Conservation (phyloP, 2,329 filamentous ascomycete genomes). For the Cordyceps fumosorosea region DNA sequence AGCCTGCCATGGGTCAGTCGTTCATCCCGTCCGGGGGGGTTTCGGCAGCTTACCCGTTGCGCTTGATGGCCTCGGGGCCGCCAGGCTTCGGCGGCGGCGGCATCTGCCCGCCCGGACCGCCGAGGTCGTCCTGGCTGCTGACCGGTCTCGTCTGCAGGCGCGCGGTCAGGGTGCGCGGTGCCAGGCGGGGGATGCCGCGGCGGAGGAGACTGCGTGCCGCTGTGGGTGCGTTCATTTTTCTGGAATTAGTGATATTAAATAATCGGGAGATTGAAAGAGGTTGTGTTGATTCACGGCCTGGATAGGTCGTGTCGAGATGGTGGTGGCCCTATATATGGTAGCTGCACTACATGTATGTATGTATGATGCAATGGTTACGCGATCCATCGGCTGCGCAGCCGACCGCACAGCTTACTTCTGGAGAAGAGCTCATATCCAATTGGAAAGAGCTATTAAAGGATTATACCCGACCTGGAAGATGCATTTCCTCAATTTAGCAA, state of each 20-base stretch:
- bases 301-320: too few species aligned
- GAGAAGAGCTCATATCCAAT: not conserved
- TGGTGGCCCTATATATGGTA: not conserved
- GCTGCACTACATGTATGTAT: not conserved
- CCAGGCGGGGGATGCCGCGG: not conserved
- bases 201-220: slow-evolving; percentile 7
- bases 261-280: too few species aligned
- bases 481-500: too few species aligned
- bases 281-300: too few species aligned
- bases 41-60: slow-evolving; percentile 25
- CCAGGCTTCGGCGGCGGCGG: slow-evolving; percentile 21
- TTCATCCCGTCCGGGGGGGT: not conserved
- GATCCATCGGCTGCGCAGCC: not conserved
- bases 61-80: slow-evolving; percentile 23
- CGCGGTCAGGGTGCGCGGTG: not conserved
- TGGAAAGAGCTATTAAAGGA: not conserved
- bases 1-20: too few species aligned
- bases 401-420: not conserved
- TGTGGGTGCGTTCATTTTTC: not conserved
- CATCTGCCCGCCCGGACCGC: slow-evolving; percentile 30
- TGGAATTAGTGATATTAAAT: too few species aligned
- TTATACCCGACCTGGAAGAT: not conserved
- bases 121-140: slow-evolving; percentile 21
- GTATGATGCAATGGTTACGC: slow-evolving; percentile 12
- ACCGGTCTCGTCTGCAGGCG: slow-evolving; percentile 7